Base-by-base conservation (phyloP, 2,329 filamentous ascomycete species). In the Arthroderma sp. region DNA sequence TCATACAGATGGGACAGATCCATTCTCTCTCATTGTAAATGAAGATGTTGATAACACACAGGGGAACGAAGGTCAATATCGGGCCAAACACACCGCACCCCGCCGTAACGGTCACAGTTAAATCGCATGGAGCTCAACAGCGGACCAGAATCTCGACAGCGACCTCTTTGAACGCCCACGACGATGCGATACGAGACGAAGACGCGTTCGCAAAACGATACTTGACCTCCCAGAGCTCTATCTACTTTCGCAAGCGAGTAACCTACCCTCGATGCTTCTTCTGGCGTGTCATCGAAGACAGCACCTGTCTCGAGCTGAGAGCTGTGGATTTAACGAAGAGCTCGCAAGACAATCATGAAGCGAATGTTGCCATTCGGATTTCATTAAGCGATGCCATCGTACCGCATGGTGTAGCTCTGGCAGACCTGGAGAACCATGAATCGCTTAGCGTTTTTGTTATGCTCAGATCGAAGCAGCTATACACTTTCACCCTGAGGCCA, bases 201-300 rank as follows among this genome's bases (percentile, higher is more conserved):
- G 70, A 73, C n/a, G 76, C 80, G 8, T 95, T 94, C 67, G 82
- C 84, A 63, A 77, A 80, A 60, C 84, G 81, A 61, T 82, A 87
- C 67, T 76, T 96, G 56, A 88, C 91, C 25, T 84, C 79, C 1
- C 82, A 90, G 33, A 86, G 88, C 28, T 89, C 88, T 1, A 80
- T 97, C 57, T 95, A 88, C 75, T 90, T 95, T 71, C 84, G 93
- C 57, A 81, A 81, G 70, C 81, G 86, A 70, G 82, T 86, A 66
- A 77, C 81, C 62, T 84, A 86, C 62, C 93, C 93, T 39, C 84
- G 87, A 67, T 88, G 83, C 71, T 94, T 97, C 68, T 79, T 95
- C 52, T 98, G 93, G 93, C 83, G 91, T 64, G 80, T 97, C 39
- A 74, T 96, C 60, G 86, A 95, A 66, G 83, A 88, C 65, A 83